These are phyloP conservation scores for Alliaria petiolata DNA, from an alignment of 345 rosid species.

Conservation along the genomic window DNA sequence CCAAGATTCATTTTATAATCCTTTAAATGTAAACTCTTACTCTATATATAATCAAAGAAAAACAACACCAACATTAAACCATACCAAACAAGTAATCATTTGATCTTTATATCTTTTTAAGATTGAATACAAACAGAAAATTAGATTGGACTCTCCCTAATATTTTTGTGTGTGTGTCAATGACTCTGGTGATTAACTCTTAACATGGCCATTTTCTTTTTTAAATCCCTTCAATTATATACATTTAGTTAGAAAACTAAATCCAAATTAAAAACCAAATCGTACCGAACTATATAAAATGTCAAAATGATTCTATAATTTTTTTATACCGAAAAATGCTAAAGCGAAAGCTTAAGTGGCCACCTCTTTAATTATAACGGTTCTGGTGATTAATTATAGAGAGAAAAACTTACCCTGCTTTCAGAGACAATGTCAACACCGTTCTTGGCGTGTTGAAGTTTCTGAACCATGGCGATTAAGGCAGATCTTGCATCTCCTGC, in stretches of 20 bases:
- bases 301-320: background rate
- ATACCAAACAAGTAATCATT: background rate
- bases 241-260: background rate
- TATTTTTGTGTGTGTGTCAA: background rate
- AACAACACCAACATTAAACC: background rate
- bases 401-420: slow-evolving; percentile 58
- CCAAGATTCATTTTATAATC: background rate
- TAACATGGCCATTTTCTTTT: background rate
- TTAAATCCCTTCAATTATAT: background rate
- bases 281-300: background rate
- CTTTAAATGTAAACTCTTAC: background rate
- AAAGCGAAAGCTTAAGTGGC: background rate
- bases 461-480: slow-evolving; percentile 87
- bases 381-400: background rate
- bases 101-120: background rate
- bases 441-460: slow-evolving; percentile 89
- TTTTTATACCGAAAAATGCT: background rate
- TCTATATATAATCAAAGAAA: background rate
- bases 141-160: background rate
- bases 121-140: background rate
- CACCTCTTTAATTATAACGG: background rate
- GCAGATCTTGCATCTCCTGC: slow-evolving; percentile 99
- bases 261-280: background rate
- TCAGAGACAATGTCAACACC: slow-evolving; percentile 91
- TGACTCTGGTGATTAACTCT: background rate